Evolutionary conservation across 495 filamentous ascomycete genomes (phyloP), one percentile per base, ranked within the genome.

Genomic region (Bacidia rubella): DNA sequence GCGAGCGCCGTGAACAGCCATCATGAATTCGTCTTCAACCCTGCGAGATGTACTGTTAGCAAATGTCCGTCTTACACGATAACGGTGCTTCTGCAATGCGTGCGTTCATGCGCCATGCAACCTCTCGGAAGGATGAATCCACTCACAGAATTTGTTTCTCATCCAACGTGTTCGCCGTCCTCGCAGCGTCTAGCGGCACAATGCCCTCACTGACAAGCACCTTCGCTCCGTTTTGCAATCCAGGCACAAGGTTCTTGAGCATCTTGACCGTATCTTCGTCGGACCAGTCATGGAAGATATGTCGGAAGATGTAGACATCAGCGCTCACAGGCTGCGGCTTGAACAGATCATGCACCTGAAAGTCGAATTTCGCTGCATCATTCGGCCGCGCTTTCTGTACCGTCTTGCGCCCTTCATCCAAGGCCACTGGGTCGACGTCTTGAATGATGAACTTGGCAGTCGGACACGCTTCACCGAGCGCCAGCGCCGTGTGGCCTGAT

Each of bases 241-340:
- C 60, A 21, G 70, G 65, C 1, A 66, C 57, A 68, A 73, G 5
- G 70, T 61, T 21, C 67, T 60, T 0, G 60, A 77, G 52, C 27
- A 74, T 69, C 32, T 56, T 63, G 0, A 66, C 46, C 9, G 57
- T 64, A 32, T 74, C 59, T 15, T 60, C 53, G 29, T 74, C 71
- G 9, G 66, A 58, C 62, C 67, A 66, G 56, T 76, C 69, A 55
- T 77, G 73, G 12, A 77, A 56, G 25, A 75, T 64, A 21, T 61
- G 54, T 35, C 72, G 69, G 47, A 74, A 55, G 35, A 77, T 63
- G 51, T 77, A 77, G 19, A 70, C 63, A 47, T 74, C 71, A 11
- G 75, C 74, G 22, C 19, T 9, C 19, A 43, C 40, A 35, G 47
- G 19, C 47, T 50, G 47, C 68, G 35, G 57, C 20, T 10, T 65